phyloP scores from a whole-genome alignment of 1,139 yeast genomes.

The Scheffersomyces illinoinensis region DNA sequence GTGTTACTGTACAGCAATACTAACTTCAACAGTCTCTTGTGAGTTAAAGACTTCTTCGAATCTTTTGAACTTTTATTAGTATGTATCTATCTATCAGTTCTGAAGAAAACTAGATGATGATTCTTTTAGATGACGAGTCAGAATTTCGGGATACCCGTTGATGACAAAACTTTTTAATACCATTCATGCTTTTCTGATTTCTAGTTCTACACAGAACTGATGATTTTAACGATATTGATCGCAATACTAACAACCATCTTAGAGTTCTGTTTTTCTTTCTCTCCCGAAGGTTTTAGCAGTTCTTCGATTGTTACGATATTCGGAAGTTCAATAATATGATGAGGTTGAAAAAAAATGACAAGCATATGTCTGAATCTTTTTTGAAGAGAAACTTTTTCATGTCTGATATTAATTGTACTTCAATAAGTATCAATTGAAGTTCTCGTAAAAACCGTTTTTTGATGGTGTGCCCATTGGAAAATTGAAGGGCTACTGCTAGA shows the following conservation, averaged over 20 bases:
- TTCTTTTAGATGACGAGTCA: constrained; percentile 97
- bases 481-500: background rate
- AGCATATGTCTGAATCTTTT: constrained; percentile 95
- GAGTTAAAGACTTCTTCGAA: background rate
- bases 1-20: constrained; percentile 2
- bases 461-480: constrained; percentile 6
- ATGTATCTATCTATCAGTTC: constrained; percentile 4
- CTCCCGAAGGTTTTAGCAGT: constrained; percentile 16
- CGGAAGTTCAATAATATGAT: constrained; percentile 44
- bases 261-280: background rate
- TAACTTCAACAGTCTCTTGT: constrained; percentile 6
- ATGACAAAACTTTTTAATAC: constrained; percentile 77
- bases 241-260: constrained; percentile 9
- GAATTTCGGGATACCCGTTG: constrained; percentile 90
- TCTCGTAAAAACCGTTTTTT: constrained; percentile 17
- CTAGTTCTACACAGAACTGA: constrained; percentile 15
- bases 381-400: constrained; percentile 63
- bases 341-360: constrained; percentile 79
- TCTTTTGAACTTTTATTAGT: background rate
- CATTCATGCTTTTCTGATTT: constrained; percentile 96
- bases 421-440: constrained; percentile 9
- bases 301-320: constrained; percentile 17
- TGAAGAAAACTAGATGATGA: constrained; percentile 53
- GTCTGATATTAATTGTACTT: constrained; percentile 53
- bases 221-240: background rate